Evolutionary conservation across 768 basidiomycete species (phyloP), one percentile per base, ranked within the genome.

Genomic region (Mycena epipterygia): DNA sequence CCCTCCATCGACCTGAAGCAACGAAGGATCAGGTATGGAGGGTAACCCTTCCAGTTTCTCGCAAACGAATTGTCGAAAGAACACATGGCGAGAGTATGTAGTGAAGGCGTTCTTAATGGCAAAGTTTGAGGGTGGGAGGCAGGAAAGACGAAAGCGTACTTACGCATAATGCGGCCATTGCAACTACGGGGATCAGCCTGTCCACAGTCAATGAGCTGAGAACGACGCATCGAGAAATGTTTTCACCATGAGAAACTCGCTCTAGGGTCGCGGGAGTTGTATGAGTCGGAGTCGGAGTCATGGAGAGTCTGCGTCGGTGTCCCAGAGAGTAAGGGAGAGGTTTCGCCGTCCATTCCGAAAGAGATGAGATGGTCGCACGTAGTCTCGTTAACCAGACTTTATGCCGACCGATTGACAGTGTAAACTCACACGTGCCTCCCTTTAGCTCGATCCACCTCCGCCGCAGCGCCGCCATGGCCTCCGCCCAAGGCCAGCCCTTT

Each of bases 31-130:
- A n/a, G 64, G 70, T 12, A 56, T 48, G 19, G 60, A 8, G 6
- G 65, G 64, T 14, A 62, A n/a, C 11, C 59, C 53, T 30, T 60
- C 70, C 11, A 72, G 25, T 55, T 70, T 59, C 14, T 73, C 67
- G 68, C 72, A 73, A 32, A 70, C 63, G 23, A 55, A 66, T 67
- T 70, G 64, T 1, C 72, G 67, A 41, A 73, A 69, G 68, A 73
- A 61, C 0, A 39, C n/a, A 21, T 60, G 42, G 6, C 71, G 71
- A 19, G 71, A 68, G 21, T 19, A 56, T 3, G 48, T 49, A 0
- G 67, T 64, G 57, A 72, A 44, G 3, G 61, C 67, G 33, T 58
- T 39, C 63, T 71, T 7, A 21, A 33, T 19, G 9, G 7, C 1
- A 7, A 17, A 13, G 7, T 29, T 51, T 19, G 33, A 39, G 30